phyloP scores from a whole-genome alignment of 164 flowering plant genomes.

The Tinospora cordifolia region DNA sequence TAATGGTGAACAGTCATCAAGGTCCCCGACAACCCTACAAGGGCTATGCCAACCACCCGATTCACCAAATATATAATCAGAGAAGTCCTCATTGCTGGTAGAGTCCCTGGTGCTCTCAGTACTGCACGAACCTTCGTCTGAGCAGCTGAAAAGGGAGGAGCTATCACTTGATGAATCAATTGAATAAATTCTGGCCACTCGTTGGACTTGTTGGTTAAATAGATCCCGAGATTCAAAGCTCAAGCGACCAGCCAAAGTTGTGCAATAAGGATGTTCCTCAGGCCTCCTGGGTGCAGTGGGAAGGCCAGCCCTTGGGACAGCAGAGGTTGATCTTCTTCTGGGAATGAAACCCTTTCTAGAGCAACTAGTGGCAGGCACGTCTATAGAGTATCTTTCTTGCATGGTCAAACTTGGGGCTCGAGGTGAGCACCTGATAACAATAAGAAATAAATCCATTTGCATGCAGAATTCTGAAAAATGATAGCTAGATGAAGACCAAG shows the following conservation, averaged over 20 bases:
- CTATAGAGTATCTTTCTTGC: slow-evolving; percentile 8
- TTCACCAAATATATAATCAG: slow-evolving; percentile 58
- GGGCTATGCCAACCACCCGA: slow-evolving; percentile 36
- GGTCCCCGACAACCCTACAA: slow-evolving; percentile 27
- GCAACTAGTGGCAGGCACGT: background rate
- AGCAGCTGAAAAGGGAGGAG: slow-evolving; percentile 68
- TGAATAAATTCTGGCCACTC: slow-evolving; percentile 25
- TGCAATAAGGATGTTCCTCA: slow-evolving; percentile 16
- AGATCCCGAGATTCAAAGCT: slow-evolving; percentile 25
- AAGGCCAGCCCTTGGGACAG: slow-evolving; percentile 9
- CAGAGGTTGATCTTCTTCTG: slow-evolving; percentile 16
- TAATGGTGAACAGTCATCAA: slow-evolving; percentile 38
- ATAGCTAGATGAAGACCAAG: background rate
- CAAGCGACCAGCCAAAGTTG: slow-evolving; percentile 10
- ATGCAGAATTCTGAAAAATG: background rate
- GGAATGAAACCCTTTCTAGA: slow-evolving; percentile 8
- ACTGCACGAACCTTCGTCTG: slow-evolving; percentile 78
- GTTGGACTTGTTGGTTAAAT: slow-evolving; percentile 20
- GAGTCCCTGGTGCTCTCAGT: slow-evolving; percentile 75
- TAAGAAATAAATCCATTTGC: background rate
- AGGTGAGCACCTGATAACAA: slow-evolving; percentile 54
- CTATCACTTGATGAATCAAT: slow-evolving; percentile 71
- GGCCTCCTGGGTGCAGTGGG: slow-evolving; percentile 2
- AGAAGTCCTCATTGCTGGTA: slow-evolving; percentile 55
- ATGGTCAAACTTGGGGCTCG: slow-evolving; percentile 55